Evolutionary conservation across 495 filamentous ascomycete species (phyloP).

Genomic region (Penicillium soppii): DNA sequence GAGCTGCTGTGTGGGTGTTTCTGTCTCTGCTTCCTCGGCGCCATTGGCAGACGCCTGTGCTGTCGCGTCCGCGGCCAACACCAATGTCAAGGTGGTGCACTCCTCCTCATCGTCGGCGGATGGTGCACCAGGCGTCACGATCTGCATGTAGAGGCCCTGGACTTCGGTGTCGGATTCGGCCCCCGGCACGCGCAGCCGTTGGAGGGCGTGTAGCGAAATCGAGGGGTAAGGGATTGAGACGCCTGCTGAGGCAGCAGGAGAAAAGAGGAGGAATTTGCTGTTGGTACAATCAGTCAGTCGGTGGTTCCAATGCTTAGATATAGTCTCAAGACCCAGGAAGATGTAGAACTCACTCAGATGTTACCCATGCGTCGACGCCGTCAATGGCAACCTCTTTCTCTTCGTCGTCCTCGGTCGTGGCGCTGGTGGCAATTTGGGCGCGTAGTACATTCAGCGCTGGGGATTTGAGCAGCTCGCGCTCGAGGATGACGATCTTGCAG

Average conservation of each 20-base stretch:
- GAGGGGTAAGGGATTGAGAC: constrained; percentile 82
- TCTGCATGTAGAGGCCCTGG: constrained; percentile 76
- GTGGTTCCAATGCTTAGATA: too few relatives aligned
- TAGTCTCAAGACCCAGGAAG: too few relatives aligned
- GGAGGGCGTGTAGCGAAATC: constrained; percentile 86
- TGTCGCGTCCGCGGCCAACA: constrained; percentile 48
- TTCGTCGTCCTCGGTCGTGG: constrained; percentile 29
- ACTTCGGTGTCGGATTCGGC: constrained; percentile 36
- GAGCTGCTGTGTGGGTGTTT: constrained; percentile 52
- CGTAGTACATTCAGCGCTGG: constrained; percentile 34
- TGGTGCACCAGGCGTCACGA: constrained; percentile 57
- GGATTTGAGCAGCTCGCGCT: constrained; percentile 36
- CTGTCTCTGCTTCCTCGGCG: constrained; percentile 30
- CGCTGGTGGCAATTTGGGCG: constrained; percentile 14
- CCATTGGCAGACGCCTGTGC: constrained; percentile 30
- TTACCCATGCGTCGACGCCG: constrained; percentile 72
- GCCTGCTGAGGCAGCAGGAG: constrained; percentile 56
- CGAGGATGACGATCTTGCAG: constrained; percentile 57
- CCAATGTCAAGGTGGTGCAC: constrained; percentile 70
- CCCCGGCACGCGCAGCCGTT: constrained; percentile 52
- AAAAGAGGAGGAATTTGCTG: constrained; percentile 76
- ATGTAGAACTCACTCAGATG: constrained; percentile 61
- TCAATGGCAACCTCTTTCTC: constrained; percentile 44
- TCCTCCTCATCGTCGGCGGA: constrained; percentile 62
- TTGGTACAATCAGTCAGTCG: background rate